Evolutionary conservation across 305 asterid genomes (phyloP).

Genomic region (Fraxinus ornus): DNA sequence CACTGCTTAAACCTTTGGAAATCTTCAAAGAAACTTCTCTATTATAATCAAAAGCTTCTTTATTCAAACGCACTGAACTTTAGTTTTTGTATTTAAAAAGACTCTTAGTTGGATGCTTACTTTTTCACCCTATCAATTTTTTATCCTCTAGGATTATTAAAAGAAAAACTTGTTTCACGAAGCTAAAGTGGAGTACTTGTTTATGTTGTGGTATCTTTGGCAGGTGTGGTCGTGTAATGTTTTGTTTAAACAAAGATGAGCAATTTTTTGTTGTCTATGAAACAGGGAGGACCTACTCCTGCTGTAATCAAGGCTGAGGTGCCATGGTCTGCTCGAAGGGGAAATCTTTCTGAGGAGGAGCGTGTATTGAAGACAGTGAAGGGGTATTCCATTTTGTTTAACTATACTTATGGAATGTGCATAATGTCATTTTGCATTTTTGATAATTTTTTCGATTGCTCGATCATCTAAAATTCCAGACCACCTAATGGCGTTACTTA

Average conservation of each 20-base stretch:
- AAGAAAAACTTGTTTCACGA: background rate
- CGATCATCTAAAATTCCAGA: background rate
- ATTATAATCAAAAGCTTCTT: background rate
- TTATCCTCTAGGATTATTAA: background rate
- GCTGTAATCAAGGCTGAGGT: constrained; percentile 46
- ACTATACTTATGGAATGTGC: background rate
- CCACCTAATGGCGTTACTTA: background rate
- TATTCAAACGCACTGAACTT: background rate
- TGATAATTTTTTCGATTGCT: background rate
- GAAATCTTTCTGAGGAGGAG: constrained; percentile 25
- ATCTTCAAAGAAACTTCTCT: background rate
- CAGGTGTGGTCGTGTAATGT: background rate
- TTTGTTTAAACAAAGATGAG: background rate
- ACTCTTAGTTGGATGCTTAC: background rate
- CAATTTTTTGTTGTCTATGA: constrained; percentile 2
- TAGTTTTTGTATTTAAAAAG: background rate
- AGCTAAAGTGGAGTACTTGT: background rate
- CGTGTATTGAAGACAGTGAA: constrained; percentile 34
- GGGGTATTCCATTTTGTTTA: constrained; percentile 22
- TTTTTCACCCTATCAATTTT: background rate
- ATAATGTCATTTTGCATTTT: background rate
- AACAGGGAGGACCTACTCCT: constrained; percentile 48
- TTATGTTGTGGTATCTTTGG: background rate
- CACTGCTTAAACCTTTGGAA: background rate
- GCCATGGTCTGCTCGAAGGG: constrained; percentile 33